Percentiles rank a stretch among this genome's conserved stretches.
phyloP scores from a whole-genome alignment of 768 basidiomycete genomes.

The Tephrocybe sp. region DNA sequence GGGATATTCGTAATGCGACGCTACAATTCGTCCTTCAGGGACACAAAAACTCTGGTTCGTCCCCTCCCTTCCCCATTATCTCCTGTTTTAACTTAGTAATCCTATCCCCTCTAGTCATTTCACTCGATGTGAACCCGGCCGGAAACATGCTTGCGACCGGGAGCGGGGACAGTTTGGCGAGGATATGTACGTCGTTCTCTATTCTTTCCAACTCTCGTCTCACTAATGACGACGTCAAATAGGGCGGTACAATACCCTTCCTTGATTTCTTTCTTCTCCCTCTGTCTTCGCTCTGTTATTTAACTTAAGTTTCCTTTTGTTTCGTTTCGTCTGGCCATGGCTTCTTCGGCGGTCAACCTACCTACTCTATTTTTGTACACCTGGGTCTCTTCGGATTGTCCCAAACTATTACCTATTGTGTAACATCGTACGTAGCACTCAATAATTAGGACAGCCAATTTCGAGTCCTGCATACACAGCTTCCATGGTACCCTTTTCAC shows the following conservation, averaged over 20 bases:
- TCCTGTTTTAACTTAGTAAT: background rate
- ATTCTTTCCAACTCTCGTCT: background rate
- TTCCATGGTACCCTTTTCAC: too few species aligned
- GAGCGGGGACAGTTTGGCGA: constrained; percentile 51
- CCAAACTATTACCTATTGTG: too few species aligned
- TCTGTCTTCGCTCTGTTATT: background rate
- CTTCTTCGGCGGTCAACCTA: too few species aligned
- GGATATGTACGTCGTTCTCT: constrained; percentile 49
- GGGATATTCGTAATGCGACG: constrained; percentile 72
- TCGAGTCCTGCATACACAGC: too few species aligned
- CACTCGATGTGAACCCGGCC: constrained; percentile 45
- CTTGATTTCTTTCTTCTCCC: background rate
- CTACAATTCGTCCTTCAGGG: constrained; percentile 93
- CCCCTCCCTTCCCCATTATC: background rate
- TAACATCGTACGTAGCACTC: too few species aligned
- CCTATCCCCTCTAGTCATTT: constrained; percentile 36
- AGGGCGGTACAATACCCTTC: constrained; percentile 15
- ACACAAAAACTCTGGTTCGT: constrained; percentile 54
- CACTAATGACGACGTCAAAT: background rate
- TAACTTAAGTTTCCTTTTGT: too few species aligned
- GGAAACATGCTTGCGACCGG: constrained; percentile 48
- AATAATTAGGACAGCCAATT: too few species aligned
- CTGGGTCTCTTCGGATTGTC: too few species aligned
- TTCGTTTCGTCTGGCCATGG: too few species aligned
- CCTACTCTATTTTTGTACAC: too few species aligned